phyloP scores from a whole-genome alignment of 257 asterid genomes.

The Penstemon eatonii region DNA sequence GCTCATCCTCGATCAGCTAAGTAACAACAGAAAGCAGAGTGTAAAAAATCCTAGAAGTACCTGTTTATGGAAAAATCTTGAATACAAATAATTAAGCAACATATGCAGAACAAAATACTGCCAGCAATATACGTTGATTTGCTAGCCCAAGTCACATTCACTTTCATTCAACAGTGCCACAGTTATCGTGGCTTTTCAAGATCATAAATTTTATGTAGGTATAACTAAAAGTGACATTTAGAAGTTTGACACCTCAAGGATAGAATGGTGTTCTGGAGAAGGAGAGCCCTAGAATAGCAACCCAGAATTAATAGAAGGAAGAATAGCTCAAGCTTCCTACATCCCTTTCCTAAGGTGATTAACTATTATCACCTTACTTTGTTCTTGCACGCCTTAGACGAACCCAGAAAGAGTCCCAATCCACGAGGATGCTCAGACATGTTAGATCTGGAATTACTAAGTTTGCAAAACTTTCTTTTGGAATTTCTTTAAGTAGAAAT shows the following conservation, averaged over 20 bases:
- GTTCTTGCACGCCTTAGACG: neutral
- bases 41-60: constrained; percentile 16
- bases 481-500: constrained; percentile 11
- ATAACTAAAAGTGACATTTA: too few relatives aligned
- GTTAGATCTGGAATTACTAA: constrained; percentile 9
- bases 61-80: constrained; percentile 19
- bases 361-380: neutral
- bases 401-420: constrained; percentile 1
- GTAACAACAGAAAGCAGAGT: constrained; percentile 24
- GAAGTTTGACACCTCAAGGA: too few relatives aligned
- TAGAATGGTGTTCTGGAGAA: too few relatives aligned
- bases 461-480: neutral
- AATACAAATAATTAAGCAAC: neutral
- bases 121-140: too few relatives aligned
- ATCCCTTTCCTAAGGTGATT: constrained; percentile 7
- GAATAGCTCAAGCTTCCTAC: constrained; percentile 14
- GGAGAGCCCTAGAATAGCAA: neutral
- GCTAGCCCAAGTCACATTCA: too few relatives aligned
- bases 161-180: too few relatives aligned
- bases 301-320: constrained; percentile 21
- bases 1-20: constrained; percentile 72
- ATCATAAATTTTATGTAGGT: too few relatives aligned
- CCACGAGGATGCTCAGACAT: constrained; percentile 6
- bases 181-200: too few relatives aligned
- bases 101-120: neutral